Evolutionary conservation across 2,329 filamentous ascomycete species (phyloP), one percentile per base, ranked within the genome.

Genomic region (Aspergillus fumigatus): DNA sequence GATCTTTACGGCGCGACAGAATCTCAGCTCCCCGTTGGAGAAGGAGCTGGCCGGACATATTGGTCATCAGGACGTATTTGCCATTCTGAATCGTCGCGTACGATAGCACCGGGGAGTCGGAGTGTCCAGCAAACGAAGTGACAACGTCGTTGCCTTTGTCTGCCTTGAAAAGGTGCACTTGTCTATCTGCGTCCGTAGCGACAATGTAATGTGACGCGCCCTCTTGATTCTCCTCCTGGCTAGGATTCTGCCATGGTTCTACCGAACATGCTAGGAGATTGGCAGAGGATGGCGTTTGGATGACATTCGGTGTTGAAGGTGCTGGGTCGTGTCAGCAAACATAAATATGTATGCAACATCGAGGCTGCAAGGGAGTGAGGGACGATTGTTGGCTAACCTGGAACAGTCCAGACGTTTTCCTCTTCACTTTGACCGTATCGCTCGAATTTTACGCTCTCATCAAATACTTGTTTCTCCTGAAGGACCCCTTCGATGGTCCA

Each of bases 401-500:
- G 78, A 23, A 66, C 54, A 17, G 58, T 73, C 83, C 83, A 85
- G 43, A 67, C 64, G 54, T 63, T 65, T n/a, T 65, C 65, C 14
- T 66, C 69, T 54, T 79, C 75, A n/a, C 77, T 70, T 0, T 77
- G 58, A 5, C 77, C 80, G 49, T 82, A 67, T 64, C 82, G 83
- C 65, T 86, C 84, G 59, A 84, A 85, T 3, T 73, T 75, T 26
- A 80, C 67, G 54, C 75, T 82, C 11, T 82, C 67, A 63, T 87
- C 84, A 61, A 82, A 86, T 0, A 73, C 73, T 63, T 77, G 79
- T 71, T 86, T 87, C 70, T 87, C 84, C 50, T 84, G 77, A 7
- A 87, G 73, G n/a, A 86, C 73, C 48, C 79, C 74, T 63, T 87
- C 84, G 52, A 87, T 78, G 2, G 83, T 84, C 67, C 84, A 73